A percentile compares a stretch with the other conserved stretches of the same genome.
Evolutionary conservation across 2,329 filamentous ascomycete species (phyloP).

Genomic region (Tolypocladium tundrense): DNA sequence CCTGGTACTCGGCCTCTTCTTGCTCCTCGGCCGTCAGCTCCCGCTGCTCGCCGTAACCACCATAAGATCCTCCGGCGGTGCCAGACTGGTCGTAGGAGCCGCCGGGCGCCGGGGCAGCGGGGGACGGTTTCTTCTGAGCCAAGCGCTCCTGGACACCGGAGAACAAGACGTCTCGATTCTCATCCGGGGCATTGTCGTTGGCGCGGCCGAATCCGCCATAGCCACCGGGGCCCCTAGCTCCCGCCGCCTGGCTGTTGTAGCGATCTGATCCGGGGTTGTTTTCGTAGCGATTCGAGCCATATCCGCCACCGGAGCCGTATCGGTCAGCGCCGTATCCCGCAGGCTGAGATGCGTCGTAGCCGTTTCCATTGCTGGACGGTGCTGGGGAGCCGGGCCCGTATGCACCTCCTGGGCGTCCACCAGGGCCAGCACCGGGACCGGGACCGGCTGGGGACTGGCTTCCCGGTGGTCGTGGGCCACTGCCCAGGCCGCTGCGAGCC

Average conservation of each 20-base stretch:
- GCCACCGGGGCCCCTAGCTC: constrained; percentile 40
- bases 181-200: constrained; percentile 33
- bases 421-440: neutral
- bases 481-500: constrained; percentile 25
- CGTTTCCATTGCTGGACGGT: constrained; percentile 3
- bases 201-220: constrained; percentile 49
- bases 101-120: constrained; percentile 6
- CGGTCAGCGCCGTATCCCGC: constrained; percentile 43
- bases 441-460: constrained; percentile 19
- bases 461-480: constrained; percentile 18
- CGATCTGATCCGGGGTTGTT: constrained; percentile 15
- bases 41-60: constrained; percentile 56
- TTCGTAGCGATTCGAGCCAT: constrained; percentile 44
- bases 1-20: constrained; percentile 61
- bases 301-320: constrained; percentile 40
- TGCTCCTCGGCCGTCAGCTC: constrained; percentile 74
- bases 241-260: constrained; percentile 15
- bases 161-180: constrained; percentile 55
- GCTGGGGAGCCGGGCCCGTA: constrained; percentile 3
- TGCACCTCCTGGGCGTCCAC: neutral
- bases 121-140: constrained; percentile 25
- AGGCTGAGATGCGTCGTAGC: constrained; percentile 13
- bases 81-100: constrained; percentile 14
- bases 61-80: constrained; percentile 24
- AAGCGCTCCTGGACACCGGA: constrained; percentile 41